A percentile compares a stretch with the other conserved stretches of the same genome.
Evolutionary conservation across 176 grass and related monocot genomes (phyloP).

Genomic region (Dactylis glomerata): DNA sequence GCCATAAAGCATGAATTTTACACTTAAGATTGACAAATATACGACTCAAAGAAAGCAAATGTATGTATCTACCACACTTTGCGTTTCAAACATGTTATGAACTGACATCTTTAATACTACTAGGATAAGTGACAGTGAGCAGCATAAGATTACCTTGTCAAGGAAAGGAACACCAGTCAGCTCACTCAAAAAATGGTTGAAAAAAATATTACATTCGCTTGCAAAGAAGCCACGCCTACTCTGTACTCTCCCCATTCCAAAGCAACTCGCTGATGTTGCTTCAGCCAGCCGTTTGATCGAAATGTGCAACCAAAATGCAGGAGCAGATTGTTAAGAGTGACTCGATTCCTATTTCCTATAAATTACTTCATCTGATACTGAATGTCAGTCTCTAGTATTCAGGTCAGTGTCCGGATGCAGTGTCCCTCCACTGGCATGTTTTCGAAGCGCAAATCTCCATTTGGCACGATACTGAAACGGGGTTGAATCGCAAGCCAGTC

Average conservation of each 20-base stretch:
- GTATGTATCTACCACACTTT: background rate
- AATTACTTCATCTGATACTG: background rate
- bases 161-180: background rate
- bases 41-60: background rate
- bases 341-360: background rate
- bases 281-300: background rate
- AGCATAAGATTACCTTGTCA: background rate
- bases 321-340: background rate
- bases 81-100: background rate
- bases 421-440: background rate
- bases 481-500: background rate
- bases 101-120: conserved; percentile 1
- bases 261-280: background rate
- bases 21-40: background rate
- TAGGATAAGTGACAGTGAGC: background rate
- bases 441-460: background rate
- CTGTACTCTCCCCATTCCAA: background rate
- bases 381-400: background rate
- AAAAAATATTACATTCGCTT: background rate
- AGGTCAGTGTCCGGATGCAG: background rate
- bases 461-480: background rate
- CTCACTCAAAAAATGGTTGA: background rate
- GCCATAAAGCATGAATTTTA: background rate
- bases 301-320: conserved; percentile 22
- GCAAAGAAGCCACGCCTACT: background rate